Evolutionary conservation across 768 basidiomycete genomes (phyloP), one percentile per base, ranked within the genome.

Genomic region (Kwoniella heveanensis): DNA sequence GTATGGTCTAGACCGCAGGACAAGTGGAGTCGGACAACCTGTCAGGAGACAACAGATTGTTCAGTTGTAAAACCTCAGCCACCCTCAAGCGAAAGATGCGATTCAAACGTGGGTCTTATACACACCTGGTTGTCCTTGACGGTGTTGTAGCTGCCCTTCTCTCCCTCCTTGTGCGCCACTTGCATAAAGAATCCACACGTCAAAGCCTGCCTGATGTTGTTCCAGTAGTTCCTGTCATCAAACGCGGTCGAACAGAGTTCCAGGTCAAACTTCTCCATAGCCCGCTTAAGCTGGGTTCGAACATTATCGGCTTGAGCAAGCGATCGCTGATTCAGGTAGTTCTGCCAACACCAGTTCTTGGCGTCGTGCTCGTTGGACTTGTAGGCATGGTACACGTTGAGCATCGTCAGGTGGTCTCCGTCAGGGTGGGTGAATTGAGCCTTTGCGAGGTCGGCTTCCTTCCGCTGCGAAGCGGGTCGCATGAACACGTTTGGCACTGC

Each of bases 151-250:
- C 84, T 85, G 1, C 88, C 79, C 80, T 91, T 93, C 77, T 92
- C 91, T 2, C 91, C 91, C 76, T 94, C 92, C 78, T 91, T 90
- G 80, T 96, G 92, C 7, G 94, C 96, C 13, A 92, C 87, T 77
- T 97, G 95, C 95, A 96, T 97, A 82, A 97, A 99, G 84, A 91
- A 99, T 1, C 94, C 96, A 70, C 88, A 90, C 4, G 90, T 89
- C 22, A 98, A 83, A 0, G 89, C 89, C 80, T 88, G 88, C 26
- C 92, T 86, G 60, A 98, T 88, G 69, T 88, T 88, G 57, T 82
- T 66, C 78, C 86, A 89, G 67, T 89, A 85, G 75, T 88, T 90
- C 73, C 83, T 84, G 70, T 89, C 86, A 68, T 92, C 89, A 26
- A 77, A 79, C 1, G 86, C 83, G 5, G 81, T 83, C 7, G 88